Evolutionary conservation across 257 asterid genomes (phyloP), one percentile per base, ranked within the genome.

Genomic region (Nicotiana noctiflora): DNA sequence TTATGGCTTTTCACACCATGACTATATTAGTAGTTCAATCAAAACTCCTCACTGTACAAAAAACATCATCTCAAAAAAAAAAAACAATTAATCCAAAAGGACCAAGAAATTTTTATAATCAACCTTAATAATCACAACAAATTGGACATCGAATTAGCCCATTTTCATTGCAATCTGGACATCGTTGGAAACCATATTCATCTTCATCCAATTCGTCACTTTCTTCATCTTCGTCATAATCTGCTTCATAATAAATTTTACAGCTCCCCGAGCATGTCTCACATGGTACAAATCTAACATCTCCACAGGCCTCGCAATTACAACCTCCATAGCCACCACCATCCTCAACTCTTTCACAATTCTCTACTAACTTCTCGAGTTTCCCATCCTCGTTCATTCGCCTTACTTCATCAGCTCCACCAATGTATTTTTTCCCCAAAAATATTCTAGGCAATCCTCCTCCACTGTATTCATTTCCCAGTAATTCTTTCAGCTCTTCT

Each of bases 241-340:
- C 97, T 2, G 86, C 90, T 15, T 86, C 98, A 51, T 82, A 85
- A 57, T 89, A 94, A 5, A 96, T 83, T 65, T 94, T 96, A 82
- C 99, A 96, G 80, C 99, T 96, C 19, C 99, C 99, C 0, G 92
- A 92, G 81, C 99, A 96, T 0, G 92, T 91, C 84, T 90, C 97
- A 83, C 99, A 96, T 0, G 98, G 99, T 49, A 94, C 87, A 37
- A 96, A 96, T 81, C 98, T 88, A 15, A 93, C 85, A 70, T 94
- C 97, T 0, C 98, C 99, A 79, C 99, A 96, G 0, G 92, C 98
- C 44, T 92, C 93, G 31, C 99, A 96, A 11, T 80, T 86, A 25
- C 72, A 40, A 23, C 72, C 64, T 9, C 84, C 88, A 13, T 17
- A 15, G 4, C 81, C 87, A 0, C 75, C 82, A 1, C 81, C 82